Evolutionary conservation across 2,329 filamentous ascomycete species (phyloP).

Genomic region (Ophiostoma ulmi): DNA sequence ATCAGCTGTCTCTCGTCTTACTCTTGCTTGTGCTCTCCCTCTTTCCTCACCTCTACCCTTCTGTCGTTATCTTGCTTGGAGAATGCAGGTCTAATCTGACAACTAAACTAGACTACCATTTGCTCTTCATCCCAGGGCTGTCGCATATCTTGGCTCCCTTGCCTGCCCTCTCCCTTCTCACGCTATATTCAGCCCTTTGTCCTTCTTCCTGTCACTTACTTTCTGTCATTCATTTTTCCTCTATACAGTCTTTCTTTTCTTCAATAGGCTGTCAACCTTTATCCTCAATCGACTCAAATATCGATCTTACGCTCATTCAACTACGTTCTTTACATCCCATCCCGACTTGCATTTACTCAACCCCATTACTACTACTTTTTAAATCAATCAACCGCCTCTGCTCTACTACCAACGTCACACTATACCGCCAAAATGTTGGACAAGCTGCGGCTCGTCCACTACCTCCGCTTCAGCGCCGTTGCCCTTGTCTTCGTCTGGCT

Average conservation of each 20-base stretch:
- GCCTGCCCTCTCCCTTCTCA: not conserved
- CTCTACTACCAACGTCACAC: not conserved
- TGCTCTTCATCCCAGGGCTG: not conserved
- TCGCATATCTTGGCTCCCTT: not conserved
- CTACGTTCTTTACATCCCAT: not conserved
- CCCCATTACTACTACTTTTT: not conserved
- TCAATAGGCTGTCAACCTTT: not conserved
- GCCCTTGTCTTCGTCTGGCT: conserved; percentile 30
- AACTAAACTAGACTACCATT: not conserved
- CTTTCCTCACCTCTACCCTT: not conserved
- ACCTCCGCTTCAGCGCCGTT: conserved; percentile 30
- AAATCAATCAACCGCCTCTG: not conserved
- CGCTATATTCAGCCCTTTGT: conserved; percentile 1
- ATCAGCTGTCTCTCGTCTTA: not conserved
- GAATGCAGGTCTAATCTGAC: not conserved
- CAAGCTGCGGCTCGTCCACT: conserved; percentile 30
- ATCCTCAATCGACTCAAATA: not conserved
- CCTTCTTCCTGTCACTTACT: not conserved
- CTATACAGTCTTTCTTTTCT: not conserved
- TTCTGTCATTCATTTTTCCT: not conserved
- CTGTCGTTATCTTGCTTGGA: not conserved
- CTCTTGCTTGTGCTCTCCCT: not conserved
- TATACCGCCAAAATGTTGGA: conserved; percentile 29
- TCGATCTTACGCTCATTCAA: not conserved
- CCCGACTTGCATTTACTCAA: not conserved